Evolutionary conservation across 371 early-diverging fungal genomes (phyloP).

Genomic region (Zopfochytrium polystomum): DNA sequence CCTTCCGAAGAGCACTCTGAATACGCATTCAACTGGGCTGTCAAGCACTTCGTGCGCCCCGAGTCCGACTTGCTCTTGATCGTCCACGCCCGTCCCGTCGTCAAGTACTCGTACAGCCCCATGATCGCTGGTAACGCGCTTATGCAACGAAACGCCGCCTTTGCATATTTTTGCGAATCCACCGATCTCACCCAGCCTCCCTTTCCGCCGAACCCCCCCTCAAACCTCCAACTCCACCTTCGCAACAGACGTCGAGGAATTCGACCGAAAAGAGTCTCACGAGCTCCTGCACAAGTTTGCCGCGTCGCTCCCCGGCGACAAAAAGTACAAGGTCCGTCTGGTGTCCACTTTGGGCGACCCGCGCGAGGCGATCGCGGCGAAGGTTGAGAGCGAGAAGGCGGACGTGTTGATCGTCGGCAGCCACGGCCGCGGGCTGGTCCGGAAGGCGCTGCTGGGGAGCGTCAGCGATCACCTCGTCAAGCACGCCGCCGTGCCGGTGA

Average conservation of each 20-base stretch:
- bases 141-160: no score
- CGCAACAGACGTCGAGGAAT: background rate
- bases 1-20: no score
- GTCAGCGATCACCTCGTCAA: slow-evolving; percentile 46
- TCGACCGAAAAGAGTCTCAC: background rate
- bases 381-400: background rate
- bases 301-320: slow-evolving; percentile 10
- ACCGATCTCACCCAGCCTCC: no score
- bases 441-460: slow-evolving; percentile 34
- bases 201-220: no score
- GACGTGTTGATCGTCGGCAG: slow-evolving; percentile 1
- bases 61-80: no score
- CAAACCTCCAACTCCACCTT: no score
- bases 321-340: slow-evolving; percentile 29
- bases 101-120: no score
- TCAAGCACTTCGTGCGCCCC: no score
- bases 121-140: no score
- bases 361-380: slow-evolving; percentile 2
- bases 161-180: no score
- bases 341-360: slow-evolving; percentile 23
- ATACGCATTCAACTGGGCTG: no score
- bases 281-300: slow-evolving; percentile 6
- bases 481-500: slow-evolving; percentile 35
- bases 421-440: background rate
- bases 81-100: no score